Evolutionary conservation across 768 basidiomycete species (phyloP).

Genomic region (Tremella yokohamensis): DNA sequence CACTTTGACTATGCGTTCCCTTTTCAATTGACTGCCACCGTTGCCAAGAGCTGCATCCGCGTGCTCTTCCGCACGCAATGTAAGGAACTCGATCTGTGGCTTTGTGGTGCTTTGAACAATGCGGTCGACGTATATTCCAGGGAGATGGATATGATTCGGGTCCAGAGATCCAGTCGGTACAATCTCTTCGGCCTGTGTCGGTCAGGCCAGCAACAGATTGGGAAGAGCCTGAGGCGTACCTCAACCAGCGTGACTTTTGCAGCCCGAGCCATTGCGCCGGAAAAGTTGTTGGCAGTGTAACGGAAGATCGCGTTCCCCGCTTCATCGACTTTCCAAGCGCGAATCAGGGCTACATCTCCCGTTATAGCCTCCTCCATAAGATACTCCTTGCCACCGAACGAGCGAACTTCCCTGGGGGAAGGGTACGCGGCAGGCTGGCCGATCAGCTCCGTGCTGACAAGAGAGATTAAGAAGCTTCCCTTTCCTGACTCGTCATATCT

Average conservation of each 20-base stretch:
- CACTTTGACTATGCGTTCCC: not conserved
- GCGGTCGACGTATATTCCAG: constrained; percentile 36
- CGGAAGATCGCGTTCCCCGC: constrained; percentile 29
- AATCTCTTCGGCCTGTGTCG: constrained; percentile 30
- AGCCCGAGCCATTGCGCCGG: constrained; percentile 20
- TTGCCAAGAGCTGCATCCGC: constrained; percentile 11
- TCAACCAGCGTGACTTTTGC: constrained; percentile 31
- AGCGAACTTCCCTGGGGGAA: constrained; percentile 18
- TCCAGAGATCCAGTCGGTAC: constrained; percentile 25
- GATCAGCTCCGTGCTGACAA: too few species aligned
- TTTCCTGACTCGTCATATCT: too few species aligned
- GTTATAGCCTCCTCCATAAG: constrained; percentile 21
- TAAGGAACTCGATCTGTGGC: constrained; percentile 26
- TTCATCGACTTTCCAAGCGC: constrained; percentile 34
- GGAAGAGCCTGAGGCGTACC: constrained; percentile 8
- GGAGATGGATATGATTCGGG: constrained; percentile 32
- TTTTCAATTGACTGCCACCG: constrained; percentile 8
- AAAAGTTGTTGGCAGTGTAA: constrained; percentile 29
- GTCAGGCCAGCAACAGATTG: not conserved
- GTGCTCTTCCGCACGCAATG: constrained; percentile 25
- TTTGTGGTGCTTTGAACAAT: constrained; percentile 25
- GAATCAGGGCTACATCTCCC: constrained; percentile 30
- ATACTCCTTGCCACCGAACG: not conserved
- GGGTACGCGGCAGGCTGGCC: too few species aligned
- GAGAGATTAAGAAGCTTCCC: too few species aligned